Evolutionary conservation across 2,329 filamentous ascomycete species (phyloP), one percentile per base, ranked within the genome.

Genomic region (Plenodomus tracheiphilus): DNA sequence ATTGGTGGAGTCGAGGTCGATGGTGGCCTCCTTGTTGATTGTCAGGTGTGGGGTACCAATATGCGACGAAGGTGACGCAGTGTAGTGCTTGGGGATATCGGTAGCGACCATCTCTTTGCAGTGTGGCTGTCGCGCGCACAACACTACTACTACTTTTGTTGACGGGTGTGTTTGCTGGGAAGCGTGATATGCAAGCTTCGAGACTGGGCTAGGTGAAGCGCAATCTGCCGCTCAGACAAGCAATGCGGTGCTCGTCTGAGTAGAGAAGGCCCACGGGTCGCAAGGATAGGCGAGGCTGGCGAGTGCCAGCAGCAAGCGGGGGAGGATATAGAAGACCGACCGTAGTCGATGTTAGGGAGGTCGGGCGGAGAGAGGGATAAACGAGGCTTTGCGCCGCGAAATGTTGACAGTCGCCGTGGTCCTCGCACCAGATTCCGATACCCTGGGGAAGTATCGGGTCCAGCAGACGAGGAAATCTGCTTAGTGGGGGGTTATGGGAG

Each of bases 181-280:
- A 52, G 36, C 42, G 16, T 40, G 16, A 45, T 21, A 36, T 21
- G 34, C 38, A 35, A 35, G 45, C 32, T 49, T 30, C 38, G 32
- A 52, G 61, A 58, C 54, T 43, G 25, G 42, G 55, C 54, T 69
- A 59, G 64, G 86, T 88, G 88, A 88, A 94, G 91, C 91, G 89
- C 91, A 91, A 88, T 91, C 91, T 95, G 86, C 89, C 85, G 83
- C 90, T 85, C 90, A 95, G 91, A 93, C 89, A 90, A 92, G 92
- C 88, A 84, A 87, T 91, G 88, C 85, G 85, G 87, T 82, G 88
- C 89, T 82, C 89, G 91, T 83, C 85, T 89, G 89, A 92, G 89
- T 80, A 92, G 88, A 94, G 90, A 91, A 94, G 91, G 89, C 91
- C 90, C 91, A 94, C 88, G 63, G 59, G 57, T 60, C 76, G 79